Evolutionary conservation across 2,329 filamentous ascomycete species (phyloP), one percentile per base, ranked within the genome.

Genomic region (Colletotrichum karsti): DNA sequence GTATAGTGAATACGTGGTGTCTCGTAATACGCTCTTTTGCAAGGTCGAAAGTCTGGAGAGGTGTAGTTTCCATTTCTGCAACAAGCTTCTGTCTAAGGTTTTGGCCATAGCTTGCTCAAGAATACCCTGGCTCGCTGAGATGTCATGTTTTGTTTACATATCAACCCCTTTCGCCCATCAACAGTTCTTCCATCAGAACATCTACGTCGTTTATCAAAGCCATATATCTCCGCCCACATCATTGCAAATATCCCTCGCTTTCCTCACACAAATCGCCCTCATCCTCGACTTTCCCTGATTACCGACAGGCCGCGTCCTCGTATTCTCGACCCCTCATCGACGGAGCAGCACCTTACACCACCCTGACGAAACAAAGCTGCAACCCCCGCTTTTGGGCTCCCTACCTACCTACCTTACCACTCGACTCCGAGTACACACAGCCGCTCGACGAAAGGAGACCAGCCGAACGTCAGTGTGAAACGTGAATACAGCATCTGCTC

Each of bases 391-490:
- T 68, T 54, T 59, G 39, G 26, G 15, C 30, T n/a, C 46, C 33
- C 35, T 33, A 6, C 20, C 9, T 8, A 55, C 61, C 39, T 46
- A 3, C 7, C 35, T 50, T 79, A 83, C 74, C 77, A 80, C 55
- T 80, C 80, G 33, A 82, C 79, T 10, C 81, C 80, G 51, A 86
- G 72, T 28, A 84, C 75, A 63, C 77, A 81, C 7, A 84, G 67
- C 62, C 77, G 79, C 39, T 77, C 78, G 24, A 80, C 71, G 67
- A 77, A 61, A 20, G 79, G 74, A 18, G 79, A 81, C 84, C 88
- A 86, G 1, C 85, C 88, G 73, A 91, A 88, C 5, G 84, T 80
- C 71, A 90, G 70, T 15, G 84, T 88, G 8, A 88, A 72, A 15
- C 87, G 80, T 54, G 86, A 75, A 69, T 85, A 88, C 13, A 85